phyloP scores from a whole-genome alignment of 768 basidiomycete genomes.

The Paxillus involutus region DNA sequence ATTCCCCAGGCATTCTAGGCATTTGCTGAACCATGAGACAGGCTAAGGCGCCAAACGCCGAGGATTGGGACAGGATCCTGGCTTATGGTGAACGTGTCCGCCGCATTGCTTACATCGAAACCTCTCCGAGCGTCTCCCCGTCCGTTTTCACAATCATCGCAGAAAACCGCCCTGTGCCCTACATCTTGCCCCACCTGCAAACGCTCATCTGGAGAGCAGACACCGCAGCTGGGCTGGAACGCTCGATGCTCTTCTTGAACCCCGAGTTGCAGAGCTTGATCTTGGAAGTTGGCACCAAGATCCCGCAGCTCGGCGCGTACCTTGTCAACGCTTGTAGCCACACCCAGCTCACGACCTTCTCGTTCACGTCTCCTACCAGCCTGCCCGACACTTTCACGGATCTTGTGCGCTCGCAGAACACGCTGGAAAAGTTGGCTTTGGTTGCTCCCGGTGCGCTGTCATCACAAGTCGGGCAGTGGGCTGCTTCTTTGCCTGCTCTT shows the following conservation, averaged over 20 bases:
- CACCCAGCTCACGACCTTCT: constrained; percentile 63
- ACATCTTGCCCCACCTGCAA: constrained; percentile 68
- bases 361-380: constrained; percentile 66
- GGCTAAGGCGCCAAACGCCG: constrained; percentile 60
- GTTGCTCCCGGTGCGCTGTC: constrained; percentile 76
- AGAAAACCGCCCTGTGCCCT: constrained; percentile 58
- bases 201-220: constrained; percentile 74
- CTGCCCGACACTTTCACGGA: constrained; percentile 74
- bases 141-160: constrained; percentile 68
- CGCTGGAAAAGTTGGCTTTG: constrained; percentile 60
- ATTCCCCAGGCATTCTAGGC: background rate
- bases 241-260: constrained; percentile 62
- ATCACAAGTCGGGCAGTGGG: constrained; percentile 71
- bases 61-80: constrained; percentile 69
- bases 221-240: constrained; percentile 62
- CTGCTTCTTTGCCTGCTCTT: constrained; percentile 60
- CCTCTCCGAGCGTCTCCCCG: constrained; percentile 58
- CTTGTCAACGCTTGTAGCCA: constrained; percentile 64
- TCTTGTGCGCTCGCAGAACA: constrained; percentile 56
- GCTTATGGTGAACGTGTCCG: constrained; percentile 68
- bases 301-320: constrained; percentile 61
- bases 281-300: constrained; percentile 58
- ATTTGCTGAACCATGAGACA: constrained; percentile 23
- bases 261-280: constrained; percentile 60
- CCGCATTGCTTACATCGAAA: constrained; percentile 70